Percentiles rank a stretch among this genome's conserved stretches.
Evolutionary conservation across 805 yeast genomes (phyloP).

Genomic region (Candida germanica): DNA sequence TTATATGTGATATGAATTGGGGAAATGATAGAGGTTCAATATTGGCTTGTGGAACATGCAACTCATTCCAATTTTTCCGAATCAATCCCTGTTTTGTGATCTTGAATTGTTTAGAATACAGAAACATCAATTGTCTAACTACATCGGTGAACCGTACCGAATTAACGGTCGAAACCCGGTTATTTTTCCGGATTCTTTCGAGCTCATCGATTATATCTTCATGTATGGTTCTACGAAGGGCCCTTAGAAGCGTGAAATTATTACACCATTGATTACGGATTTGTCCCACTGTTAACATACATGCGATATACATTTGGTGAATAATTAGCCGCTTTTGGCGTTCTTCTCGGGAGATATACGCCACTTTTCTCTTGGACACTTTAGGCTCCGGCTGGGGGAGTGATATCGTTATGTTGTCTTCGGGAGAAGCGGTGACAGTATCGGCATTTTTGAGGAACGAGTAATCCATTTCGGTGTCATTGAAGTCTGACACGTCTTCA

Average conservation of each 20-base stretch:
- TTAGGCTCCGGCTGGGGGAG: slow-evolving; percentile 17
- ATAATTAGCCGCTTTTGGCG: slow-evolving; percentile 46
- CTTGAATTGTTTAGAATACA: slow-evolving; percentile 57
- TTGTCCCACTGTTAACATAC: slow-evolving; percentile 64
- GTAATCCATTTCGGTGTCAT: slow-evolving; percentile 1
- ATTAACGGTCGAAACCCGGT: slow-evolving; percentile 30
- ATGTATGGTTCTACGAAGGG: slow-evolving; percentile 49
- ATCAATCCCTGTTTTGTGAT: slow-evolving; percentile 41
- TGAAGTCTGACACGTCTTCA: no score
- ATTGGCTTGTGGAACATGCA: slow-evolving; percentile 19
- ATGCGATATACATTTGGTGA: slow-evolving; percentile 58
- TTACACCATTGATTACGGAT: slow-evolving; percentile 75
- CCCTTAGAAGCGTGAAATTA: slow-evolving; percentile 37
- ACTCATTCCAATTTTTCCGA: slow-evolving; percentile 34
- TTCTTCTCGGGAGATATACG: slow-evolving; percentile 53
- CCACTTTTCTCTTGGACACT: slow-evolving; percentile 23
- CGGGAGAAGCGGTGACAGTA: background rate
- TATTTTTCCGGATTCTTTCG: slow-evolving; percentile 8
- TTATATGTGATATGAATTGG: slow-evolving; percentile 44
- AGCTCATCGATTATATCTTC: slow-evolving; percentile 13
- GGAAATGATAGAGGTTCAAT: slow-evolving; percentile 29
- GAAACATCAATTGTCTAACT: slow-evolving; percentile 58
- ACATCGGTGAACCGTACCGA: slow-evolving; percentile 76
- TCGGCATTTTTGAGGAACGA: slow-evolving; percentile 5
- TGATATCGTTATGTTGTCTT: slow-evolving; percentile 11